Conservation (phyloP, 768 basidiomycete genomes). For the Trametes maxima region DNA sequence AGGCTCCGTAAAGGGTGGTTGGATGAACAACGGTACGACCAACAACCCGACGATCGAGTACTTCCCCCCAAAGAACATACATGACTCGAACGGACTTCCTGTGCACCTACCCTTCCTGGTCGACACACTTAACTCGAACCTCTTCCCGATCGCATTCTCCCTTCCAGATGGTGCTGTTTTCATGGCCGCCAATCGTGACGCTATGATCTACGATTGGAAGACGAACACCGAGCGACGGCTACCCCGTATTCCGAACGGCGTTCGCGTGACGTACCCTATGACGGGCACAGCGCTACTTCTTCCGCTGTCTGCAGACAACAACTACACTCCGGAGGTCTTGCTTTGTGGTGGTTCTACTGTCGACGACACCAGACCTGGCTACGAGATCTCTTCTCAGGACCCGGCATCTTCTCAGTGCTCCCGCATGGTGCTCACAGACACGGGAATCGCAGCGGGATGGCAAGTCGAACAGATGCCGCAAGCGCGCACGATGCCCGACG, state of each 20-base stretch:
- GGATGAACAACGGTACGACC: slow-evolving; percentile 81
- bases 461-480: slow-evolving; percentile 73
- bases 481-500: slow-evolving; percentile 76
- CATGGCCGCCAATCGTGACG: slow-evolving; percentile 76
- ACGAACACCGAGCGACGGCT: slow-evolving; percentile 60
- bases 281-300: slow-evolving; percentile 74
- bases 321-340: slow-evolving; percentile 69
- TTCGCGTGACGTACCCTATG: slow-evolving; percentile 85
- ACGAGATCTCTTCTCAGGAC: slow-evolving; percentile 70
- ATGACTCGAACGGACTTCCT: slow-evolving; percentile 67
- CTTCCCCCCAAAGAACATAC: slow-evolving; percentile 78
- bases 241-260: slow-evolving; percentile 72
- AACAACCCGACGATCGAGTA: slow-evolving; percentile 85
- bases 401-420: slow-evolving; percentile 74
- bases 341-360: slow-evolving; percentile 77
- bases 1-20: slow-evolving; percentile 79
- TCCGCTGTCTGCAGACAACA: slow-evolving; percentile 62
- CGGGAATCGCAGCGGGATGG: slow-evolving; percentile 72
- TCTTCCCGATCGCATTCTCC: slow-evolving; percentile 76
- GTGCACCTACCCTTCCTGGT: slow-evolving; percentile 63
- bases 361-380: slow-evolving; percentile 59
- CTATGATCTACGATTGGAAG: slow-evolving; percentile 80
- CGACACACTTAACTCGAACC: slow-evolving; percentile 77
- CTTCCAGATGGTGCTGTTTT: slow-evolving; percentile 74
- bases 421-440: slow-evolving; percentile 63